Conservation (phyloP, 1,284 basidiomycete species). For the Tilletiaria anomala region DNA sequence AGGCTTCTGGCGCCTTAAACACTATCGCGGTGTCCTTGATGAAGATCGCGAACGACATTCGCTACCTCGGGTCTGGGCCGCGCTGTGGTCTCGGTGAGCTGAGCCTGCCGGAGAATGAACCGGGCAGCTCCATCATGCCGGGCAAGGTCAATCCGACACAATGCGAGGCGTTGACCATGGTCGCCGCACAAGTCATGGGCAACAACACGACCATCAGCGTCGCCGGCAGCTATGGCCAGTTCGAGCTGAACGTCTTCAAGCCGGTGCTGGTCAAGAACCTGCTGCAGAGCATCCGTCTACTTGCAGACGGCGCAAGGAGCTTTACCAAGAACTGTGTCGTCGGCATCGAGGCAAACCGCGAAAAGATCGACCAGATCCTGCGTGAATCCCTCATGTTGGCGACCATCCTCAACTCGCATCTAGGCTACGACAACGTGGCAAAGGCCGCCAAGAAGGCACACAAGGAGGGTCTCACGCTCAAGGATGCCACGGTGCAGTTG, state of each 20-base stretch:
- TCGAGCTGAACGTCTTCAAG: constrained; percentile 99
- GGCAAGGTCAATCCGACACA: constrained; percentile 99
- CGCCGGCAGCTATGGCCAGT: constrained; percentile 88
- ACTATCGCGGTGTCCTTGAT: constrained; percentile 85
- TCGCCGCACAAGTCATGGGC: constrained; percentile 94
- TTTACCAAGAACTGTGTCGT: constrained; percentile 96
- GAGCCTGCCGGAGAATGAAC: constrained; percentile 91
- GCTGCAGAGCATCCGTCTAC: constrained; percentile 79
- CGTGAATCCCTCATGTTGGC: constrained; percentile 84
- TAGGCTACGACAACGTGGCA: constrained; percentile 94
- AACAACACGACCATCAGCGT: constrained; percentile 89
- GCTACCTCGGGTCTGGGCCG: constrained; percentile 92
- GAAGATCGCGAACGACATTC: constrained; percentile 99
- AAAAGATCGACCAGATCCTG: constrained; percentile 71
- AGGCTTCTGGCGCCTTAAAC: constrained; percentile 91
- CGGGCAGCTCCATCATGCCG: constrained; percentile 98
- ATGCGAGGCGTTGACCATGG: constrained; percentile 94
- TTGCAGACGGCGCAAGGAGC: constrained; percentile 64
- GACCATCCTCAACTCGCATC: constrained; percentile 78
- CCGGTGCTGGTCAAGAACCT: constrained; percentile 97
- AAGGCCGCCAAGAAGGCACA: constrained; percentile 99
- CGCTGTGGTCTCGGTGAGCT: constrained; percentile 94
- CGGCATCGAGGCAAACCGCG: constrained; percentile 90
- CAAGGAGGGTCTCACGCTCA: constrained; percentile 88
- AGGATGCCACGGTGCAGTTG: constrained; percentile 78